Percentiles rank a stretch among this genome's conserved stretches.
Conservation (phyloP, 139 green algal species). For the Gonium pectorale region DNA sequence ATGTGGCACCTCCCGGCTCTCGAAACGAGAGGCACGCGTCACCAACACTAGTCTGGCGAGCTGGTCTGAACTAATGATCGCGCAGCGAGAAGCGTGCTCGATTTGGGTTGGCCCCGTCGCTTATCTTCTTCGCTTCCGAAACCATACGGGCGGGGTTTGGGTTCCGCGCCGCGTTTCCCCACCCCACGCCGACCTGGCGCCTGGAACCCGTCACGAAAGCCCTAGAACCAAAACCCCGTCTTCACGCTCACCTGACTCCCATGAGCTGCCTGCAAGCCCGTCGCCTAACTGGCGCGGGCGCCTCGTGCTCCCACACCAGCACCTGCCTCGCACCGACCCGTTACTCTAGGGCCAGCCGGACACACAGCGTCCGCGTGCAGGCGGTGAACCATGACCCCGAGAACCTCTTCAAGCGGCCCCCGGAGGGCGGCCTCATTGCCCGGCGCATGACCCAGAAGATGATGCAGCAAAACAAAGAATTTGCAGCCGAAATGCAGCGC, state of each 20-base stretch:
- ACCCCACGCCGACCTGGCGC: background rate
- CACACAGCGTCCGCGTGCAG: background rate
- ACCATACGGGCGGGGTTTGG: background rate
- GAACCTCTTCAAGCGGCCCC: slow-evolving; percentile 23
- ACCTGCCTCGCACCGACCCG: too few species aligned
- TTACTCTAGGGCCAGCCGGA: background rate
- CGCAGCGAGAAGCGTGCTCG: background rate
- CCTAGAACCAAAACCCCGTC: background rate
- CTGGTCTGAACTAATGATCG: too few species aligned
- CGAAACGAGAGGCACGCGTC: too few species aligned
- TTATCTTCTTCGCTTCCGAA: background rate
- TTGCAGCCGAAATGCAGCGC: slow-evolving; percentile 57
- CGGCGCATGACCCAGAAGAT: slow-evolving; percentile 68
- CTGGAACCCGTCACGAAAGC: background rate
- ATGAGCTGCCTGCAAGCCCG: slow-evolving; percentile 14
- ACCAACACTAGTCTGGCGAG: too few species aligned
- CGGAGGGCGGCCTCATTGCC: slow-evolving; percentile 66
- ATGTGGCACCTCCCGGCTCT: too few species aligned
- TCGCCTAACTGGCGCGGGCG: background rate
- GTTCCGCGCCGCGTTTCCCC: background rate
- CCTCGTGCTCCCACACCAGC: background rate
- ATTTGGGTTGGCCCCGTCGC: background rate
- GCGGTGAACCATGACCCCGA: slow-evolving; percentile 48
- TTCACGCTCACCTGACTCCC: background rate
- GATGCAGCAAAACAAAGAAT: slow-evolving; percentile 71